A percentile compares a stretch with the other conserved stretches of the same genome.
phyloP scores from a whole-genome alignment of 2,329 filamentous ascomycete species.

The Beauveria caledonica region DNA sequence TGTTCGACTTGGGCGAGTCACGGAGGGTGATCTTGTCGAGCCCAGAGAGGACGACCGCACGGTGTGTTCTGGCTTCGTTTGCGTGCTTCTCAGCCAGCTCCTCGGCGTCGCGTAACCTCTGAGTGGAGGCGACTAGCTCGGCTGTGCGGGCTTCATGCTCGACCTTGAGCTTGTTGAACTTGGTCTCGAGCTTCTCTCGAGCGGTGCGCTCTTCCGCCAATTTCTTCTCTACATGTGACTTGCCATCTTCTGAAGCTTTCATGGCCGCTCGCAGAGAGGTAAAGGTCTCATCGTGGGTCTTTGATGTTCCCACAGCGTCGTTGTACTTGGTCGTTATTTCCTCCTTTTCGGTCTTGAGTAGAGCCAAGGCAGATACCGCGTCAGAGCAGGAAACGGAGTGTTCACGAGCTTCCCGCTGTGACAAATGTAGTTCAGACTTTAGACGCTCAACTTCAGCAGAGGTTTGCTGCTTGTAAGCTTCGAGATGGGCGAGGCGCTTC shows the following conservation, averaged over 20 bases:
- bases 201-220: conserved; percentile 74
- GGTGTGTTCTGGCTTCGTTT: conserved; percentile 78
- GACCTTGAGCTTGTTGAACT: conserved; percentile 65
- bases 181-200: conserved; percentile 66
- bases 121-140: conserved; percentile 66
- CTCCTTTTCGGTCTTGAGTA: conserved; percentile 79
- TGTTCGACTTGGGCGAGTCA: conserved; percentile 38
- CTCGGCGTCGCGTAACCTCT: conserved; percentile 75
- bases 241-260: conserved; percentile 68
- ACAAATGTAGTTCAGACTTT: conserved; percentile 74
- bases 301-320: conserved; percentile 56
- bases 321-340: conserved; percentile 64
- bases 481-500: conserved; percentile 74
- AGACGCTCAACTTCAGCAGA: conserved; percentile 78
- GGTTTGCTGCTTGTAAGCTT: conserved; percentile 74
- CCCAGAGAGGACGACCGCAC: conserved; percentile 71
- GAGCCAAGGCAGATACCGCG: conserved; percentile 62
- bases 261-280: conserved; percentile 71
- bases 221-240: conserved; percentile 67
- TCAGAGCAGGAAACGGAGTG: conserved; percentile 72
- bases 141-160: conserved; percentile 75
- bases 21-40: conserved; percentile 63
- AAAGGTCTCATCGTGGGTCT: conserved; percentile 64
- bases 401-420: conserved; percentile 70
- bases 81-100: conserved; percentile 82